Conservation (phyloP, 495 filamentous ascomycete genomes). For the Aspergillus asperescens region DNA sequence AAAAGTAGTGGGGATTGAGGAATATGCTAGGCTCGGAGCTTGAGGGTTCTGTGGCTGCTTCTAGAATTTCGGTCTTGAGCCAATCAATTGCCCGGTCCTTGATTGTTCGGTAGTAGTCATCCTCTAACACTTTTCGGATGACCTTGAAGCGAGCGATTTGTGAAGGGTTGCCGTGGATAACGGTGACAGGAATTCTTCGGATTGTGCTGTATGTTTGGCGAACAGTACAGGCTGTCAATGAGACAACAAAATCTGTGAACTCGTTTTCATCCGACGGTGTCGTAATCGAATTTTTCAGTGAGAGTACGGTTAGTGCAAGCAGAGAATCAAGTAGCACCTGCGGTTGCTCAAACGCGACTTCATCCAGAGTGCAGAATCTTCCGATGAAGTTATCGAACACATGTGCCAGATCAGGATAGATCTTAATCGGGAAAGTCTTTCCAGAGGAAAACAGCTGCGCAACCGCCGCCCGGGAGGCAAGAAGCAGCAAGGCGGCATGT, state of each 20-base stretch:
- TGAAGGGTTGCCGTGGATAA: constrained; percentile 74
- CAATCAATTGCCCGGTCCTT: constrained; percentile 80
- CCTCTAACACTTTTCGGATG: constrained; percentile 73
- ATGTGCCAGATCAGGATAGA: constrained; percentile 60
- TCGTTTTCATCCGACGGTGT: constrained; percentile 26
- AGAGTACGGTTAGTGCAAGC: constrained; percentile 30
- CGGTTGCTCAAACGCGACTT: constrained; percentile 38
- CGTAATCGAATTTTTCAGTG: constrained; percentile 23
- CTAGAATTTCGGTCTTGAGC: constrained; percentile 78
- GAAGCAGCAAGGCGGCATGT: constrained; percentile 59
- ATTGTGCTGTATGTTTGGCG: constrained; percentile 64
- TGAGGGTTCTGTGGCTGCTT: constrained; percentile 28
- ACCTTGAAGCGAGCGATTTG: constrained; percentile 65
- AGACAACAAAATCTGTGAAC: constrained; percentile 47
- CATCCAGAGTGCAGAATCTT: constrained; percentile 37
- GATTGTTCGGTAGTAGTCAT: constrained; percentile 64
- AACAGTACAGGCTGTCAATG: constrained; percentile 62
- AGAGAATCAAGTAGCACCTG: constrained; percentile 40
- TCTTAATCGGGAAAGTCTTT: constrained; percentile 34
- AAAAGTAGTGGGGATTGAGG: constrained; percentile 46
- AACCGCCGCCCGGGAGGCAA: constrained; percentile 47
- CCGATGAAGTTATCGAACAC: constrained; percentile 58
- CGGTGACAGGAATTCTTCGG: constrained; percentile 62
- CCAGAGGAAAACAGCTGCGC: constrained; percentile 31
- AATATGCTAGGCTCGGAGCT: constrained; percentile 20